Evolutionary conservation across 2,329 filamentous ascomycete species (phyloP).

Genomic region (Pezicula radicicola): DNA sequence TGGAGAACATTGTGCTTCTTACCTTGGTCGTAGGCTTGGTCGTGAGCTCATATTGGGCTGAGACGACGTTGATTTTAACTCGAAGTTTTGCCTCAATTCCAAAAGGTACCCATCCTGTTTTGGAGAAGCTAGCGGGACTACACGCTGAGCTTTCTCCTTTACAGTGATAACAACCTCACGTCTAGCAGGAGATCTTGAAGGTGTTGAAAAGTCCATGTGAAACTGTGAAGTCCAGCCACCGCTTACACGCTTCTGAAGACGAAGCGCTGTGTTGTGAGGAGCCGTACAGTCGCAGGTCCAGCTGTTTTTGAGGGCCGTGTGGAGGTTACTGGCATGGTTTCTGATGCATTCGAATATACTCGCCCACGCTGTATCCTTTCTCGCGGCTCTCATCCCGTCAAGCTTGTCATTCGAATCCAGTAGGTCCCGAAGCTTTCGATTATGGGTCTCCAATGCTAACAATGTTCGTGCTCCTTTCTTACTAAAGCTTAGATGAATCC

Average conservation of each 20-base stretch:
- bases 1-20: not conserved
- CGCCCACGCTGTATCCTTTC: constrained; percentile 17
- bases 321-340: constrained; percentile 17
- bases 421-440: constrained; percentile 15
- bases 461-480: constrained; percentile 15
- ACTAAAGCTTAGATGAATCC: constrained; percentile 19
- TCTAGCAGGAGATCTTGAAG: not conserved
- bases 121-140: not conserved
- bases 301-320: constrained; percentile 15
- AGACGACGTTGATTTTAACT: constrained; percentile 4
- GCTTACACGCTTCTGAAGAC: constrained; percentile 15
- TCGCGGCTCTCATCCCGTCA: constrained; percentile 10
- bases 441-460: constrained; percentile 14
- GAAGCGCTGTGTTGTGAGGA: constrained; percentile 14
- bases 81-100: constrained; percentile 11
- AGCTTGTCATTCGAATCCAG: constrained; percentile 15
- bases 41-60: not conserved
- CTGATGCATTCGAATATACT: constrained; percentile 20
- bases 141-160: not conserved
- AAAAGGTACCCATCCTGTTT: constrained; percentile 1
- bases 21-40: not conserved
- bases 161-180: not conserved
- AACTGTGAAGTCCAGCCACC: constrained; percentile 14
- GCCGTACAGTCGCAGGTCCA: constrained; percentile 19
- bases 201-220: constrained; percentile 9